These are phyloP conservation scores for Fusarium tupiense DNA, from an alignment of 2,329 filamentous ascomycete species.

Conservation along the genomic window DNA sequence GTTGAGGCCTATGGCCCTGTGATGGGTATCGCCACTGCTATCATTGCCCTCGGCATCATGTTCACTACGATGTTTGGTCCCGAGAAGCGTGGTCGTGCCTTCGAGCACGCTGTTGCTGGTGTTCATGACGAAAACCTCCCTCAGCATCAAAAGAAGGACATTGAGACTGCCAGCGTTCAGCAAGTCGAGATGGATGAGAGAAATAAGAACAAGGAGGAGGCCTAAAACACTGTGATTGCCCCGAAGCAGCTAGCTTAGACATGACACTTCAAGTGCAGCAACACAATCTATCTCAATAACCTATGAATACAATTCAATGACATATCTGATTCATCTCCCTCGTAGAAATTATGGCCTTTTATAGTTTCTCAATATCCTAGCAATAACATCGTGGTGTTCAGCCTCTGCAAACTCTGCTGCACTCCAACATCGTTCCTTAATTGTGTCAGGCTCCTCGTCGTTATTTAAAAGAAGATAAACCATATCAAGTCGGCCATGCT, in stretches of 20 bases:
- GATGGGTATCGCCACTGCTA: slow-evolving; percentile 81
- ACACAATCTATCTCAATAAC: neutral
- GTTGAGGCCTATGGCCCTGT: slow-evolving; percentile 78
- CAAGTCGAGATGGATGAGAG: slow-evolving; percentile 36
- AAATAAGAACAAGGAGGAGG: slow-evolving; percentile 24
- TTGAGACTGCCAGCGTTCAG: slow-evolving; percentile 41
- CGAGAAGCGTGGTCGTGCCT: slow-evolving; percentile 76
- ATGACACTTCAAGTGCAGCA: neutral
- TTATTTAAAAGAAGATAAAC: slow-evolving; percentile 4
- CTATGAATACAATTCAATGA: slow-evolving; percentile 1
- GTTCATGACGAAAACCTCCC: slow-evolving; percentile 36
- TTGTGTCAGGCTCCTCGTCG: neutral
- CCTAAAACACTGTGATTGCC: neutral
- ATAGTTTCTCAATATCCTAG: neutral
- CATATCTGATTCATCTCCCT: rapidly evolving
- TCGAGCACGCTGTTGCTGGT: slow-evolving; percentile 66
- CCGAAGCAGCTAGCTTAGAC: neutral
- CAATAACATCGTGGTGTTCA: neutral
- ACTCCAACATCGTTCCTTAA: neutral
- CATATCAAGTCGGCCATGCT: slow-evolving; percentile 20
- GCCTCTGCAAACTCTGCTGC: neutral
- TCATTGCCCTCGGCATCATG: slow-evolving; percentile 76
- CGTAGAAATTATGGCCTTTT: neutral
- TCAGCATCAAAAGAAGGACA: slow-evolving; percentile 40
- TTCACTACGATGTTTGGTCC: slow-evolving; percentile 76